A percentile compares a stretch with the other conserved stretches of the same genome.
These are phyloP conservation scores for Ajuga reptans DNA, from an alignment of 305 asterid genomes.

Conservation along the genomic window DNA sequence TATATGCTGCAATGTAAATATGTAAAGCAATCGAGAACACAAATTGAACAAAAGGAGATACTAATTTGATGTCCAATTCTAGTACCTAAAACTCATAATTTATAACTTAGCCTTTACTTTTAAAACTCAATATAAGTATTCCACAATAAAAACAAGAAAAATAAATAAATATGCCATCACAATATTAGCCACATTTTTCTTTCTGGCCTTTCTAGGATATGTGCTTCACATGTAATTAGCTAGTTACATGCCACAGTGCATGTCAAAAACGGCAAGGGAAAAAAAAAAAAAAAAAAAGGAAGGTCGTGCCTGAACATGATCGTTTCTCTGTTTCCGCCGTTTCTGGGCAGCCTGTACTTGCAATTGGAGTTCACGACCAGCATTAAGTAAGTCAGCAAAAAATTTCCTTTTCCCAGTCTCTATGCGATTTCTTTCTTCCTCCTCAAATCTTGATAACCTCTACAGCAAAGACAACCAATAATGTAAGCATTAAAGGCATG, in stretches of 20 bases:
- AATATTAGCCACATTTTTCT: not conserved
- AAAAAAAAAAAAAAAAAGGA: constrained; percentile 8
- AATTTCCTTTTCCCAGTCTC: constrained; percentile 85
- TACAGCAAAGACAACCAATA: constrained; percentile 30
- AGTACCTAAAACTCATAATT: not conserved
- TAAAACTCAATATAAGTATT: not conserved
- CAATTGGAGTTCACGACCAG: constrained; percentile 86
- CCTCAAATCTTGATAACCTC: constrained; percentile 89
- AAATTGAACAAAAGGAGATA: not conserved
- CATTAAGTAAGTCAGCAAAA: constrained; percentile 80
- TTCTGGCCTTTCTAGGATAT: constrained; percentile 5
- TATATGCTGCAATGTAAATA: not conserved
- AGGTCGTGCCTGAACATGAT: constrained; percentile 78
- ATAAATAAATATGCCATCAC: not conserved
- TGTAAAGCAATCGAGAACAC: not conserved
- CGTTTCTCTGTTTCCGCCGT: constrained; percentile 89
- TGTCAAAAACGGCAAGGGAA: constrained; percentile 13
- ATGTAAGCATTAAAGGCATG: constrained; percentile 6
- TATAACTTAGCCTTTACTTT: not conserved
- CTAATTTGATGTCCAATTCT: not conserved
- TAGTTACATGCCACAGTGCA: constrained; percentile 8
- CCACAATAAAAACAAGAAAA: not conserved
- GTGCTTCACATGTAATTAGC: constrained; percentile 4
- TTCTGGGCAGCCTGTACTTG: constrained; percentile 89
- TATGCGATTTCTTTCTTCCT: constrained; percentile 75